These are phyloP conservation scores for Fusarium siculi DNA, from an alignment of 2,329 filamentous ascomycete species.

Conservation along the genomic window DNA sequence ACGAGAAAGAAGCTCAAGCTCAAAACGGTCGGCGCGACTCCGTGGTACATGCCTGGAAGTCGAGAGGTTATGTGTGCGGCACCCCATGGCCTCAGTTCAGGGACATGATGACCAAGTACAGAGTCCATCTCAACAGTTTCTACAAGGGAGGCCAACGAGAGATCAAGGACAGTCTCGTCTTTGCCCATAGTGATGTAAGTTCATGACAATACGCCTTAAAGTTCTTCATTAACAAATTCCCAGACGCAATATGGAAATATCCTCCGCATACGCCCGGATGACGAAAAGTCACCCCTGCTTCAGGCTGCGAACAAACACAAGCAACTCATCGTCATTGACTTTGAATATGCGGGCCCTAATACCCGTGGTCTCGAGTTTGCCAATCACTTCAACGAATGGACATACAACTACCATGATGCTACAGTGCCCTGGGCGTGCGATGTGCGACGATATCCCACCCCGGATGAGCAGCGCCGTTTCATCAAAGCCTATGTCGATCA, in stretches of 20 bases:
- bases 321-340: conserved; percentile 96
- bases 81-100: conserved; percentile 85
- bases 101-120: conserved; percentile 79
- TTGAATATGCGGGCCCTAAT: conserved; percentile 95
- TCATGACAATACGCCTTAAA: not conserved
- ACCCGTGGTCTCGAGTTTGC: conserved; percentile 89
- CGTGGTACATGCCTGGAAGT: conserved; percentile 67
- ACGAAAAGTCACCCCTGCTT: conserved; percentile 85
- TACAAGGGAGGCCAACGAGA: conserved; percentile 72
- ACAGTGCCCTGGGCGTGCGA: conserved; percentile 74
- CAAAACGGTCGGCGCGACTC: conserved; percentile 36
- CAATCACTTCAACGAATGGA: conserved; percentile 98
- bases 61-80: conserved; percentile 81
- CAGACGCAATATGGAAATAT: conserved; percentile 99
- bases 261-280: conserved; percentile 74
- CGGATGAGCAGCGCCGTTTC: conserved; percentile 85
- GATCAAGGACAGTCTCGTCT: conserved; percentile 81
- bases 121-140: conserved; percentile 74
- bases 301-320: conserved; percentile 94
- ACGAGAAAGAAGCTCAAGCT: conserved; percentile 55
- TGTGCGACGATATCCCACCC: conserved; percentile 75
- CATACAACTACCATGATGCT: conserved; percentile 93
- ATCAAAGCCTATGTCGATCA: conserved; percentile 89
- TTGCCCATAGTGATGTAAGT: conserved; percentile 96
- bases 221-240: conserved; percentile 14